Percentiles rank a stretch among this genome's conserved stretches.
phyloP scores from a whole-genome alignment of 2,329 filamentous ascomycete species.

The Monosporascus cannonballus region DNA sequence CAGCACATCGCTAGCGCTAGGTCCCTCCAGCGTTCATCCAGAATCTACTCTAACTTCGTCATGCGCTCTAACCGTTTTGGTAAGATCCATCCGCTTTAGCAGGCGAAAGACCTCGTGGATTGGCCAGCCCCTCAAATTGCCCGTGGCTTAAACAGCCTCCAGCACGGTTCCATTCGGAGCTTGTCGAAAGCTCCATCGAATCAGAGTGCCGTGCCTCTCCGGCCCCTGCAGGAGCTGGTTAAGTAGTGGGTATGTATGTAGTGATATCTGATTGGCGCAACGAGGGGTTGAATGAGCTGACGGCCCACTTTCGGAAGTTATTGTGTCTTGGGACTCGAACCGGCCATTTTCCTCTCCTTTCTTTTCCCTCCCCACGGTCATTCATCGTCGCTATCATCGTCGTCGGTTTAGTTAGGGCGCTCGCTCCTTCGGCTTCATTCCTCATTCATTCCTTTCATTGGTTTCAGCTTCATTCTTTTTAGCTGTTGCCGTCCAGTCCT shows the following conservation, averaged over 20 bases:
- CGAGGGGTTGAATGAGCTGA: too few relatives aligned
- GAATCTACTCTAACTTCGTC: background rate
- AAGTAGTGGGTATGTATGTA: background rate
- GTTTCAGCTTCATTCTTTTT: conserved; percentile 42
- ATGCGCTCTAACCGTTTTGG: conserved; percentile 1
- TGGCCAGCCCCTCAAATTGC: conserved; percentile 10
- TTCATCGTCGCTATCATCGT: conserved; percentile 29
- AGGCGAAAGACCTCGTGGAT: background rate
- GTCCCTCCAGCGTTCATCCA: too few relatives aligned
- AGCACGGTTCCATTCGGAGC: conserved; percentile 5
- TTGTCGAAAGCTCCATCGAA: conserved; percentile 10
- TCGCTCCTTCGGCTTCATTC: conserved; percentile 25
- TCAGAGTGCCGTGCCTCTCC: conserved; percentile 20
- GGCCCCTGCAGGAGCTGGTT: conserved; percentile 4
- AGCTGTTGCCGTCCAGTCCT: conserved; percentile 42
- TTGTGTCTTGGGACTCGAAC: conserved; percentile 7
- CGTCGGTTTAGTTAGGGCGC: conserved; percentile 22
- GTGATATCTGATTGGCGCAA: too few relatives aligned
- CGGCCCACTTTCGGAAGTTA: too few relatives aligned
- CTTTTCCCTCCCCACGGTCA: conserved; percentile 27
- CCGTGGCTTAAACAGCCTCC: conserved; percentile 2
- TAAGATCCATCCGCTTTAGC: background rate
- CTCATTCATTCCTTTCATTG: conserved; percentile 34
- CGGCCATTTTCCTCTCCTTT: conserved; percentile 11
- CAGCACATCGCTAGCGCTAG: background rate